Percentiles rank a stretch among this genome's conserved stretches.
Evolutionary conservation across 2,329 filamentous ascomycete genomes (phyloP).

Genomic region (Fusarium napiforme): DNA sequence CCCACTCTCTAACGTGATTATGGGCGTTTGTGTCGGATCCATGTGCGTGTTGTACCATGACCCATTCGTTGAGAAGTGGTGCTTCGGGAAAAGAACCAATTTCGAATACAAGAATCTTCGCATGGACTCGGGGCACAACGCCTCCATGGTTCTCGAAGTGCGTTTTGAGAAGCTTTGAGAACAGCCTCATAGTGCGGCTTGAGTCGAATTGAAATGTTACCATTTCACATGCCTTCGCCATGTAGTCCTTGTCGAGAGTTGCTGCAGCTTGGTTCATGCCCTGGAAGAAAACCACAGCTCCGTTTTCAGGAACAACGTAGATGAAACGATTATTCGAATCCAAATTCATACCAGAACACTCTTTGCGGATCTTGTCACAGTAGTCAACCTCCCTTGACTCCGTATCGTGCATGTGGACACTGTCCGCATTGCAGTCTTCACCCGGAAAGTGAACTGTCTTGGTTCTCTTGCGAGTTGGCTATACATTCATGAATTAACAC

Average conservation of each 20-base stretch:
- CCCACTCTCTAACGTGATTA: neutral
- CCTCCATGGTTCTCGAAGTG: neutral
- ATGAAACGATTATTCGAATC: neutral
- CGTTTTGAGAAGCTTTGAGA: neutral
- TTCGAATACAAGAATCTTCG: neutral
- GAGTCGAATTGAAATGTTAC: neutral
- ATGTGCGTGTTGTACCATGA: neutral
- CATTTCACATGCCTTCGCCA: neutral
- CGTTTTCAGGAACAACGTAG: neutral
- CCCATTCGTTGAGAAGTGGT: neutral
- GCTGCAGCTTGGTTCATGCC: neutral
- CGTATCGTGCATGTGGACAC: neutral
- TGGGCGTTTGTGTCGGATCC: neutral
- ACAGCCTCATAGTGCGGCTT: neutral
- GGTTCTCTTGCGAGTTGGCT: neutral
- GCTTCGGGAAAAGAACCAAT: neutral
- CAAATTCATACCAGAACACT: neutral
- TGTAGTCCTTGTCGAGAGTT: neutral
- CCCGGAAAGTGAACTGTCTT: neutral
- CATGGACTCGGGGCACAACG: neutral
- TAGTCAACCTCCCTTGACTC: neutral
- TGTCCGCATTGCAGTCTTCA: neutral
- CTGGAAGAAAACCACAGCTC: neutral
- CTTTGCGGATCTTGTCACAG: neutral
- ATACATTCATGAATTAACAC: neutral